Evolutionary conservation across 1,139 yeast species (phyloP).

Genomic region (Pichia inconspicua): DNA sequence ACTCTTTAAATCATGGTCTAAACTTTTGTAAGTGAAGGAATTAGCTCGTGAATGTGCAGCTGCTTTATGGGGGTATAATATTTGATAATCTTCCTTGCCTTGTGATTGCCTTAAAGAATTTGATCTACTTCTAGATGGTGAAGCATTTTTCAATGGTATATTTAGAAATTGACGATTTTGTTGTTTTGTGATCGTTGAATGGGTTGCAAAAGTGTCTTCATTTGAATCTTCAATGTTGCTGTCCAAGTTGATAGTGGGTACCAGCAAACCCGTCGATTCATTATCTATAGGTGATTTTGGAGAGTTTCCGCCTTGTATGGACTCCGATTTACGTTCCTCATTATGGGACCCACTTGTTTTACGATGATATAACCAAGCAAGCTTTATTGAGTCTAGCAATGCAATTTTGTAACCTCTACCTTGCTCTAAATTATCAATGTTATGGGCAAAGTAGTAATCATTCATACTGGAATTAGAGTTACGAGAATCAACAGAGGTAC

Average conservation of each 20-base stretch:
- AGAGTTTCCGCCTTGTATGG: background rate
- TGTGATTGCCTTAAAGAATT: background rate
- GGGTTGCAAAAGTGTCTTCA: background rate
- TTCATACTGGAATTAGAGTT: constrained; percentile 10
- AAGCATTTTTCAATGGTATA: background rate
- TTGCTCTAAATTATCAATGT: constrained; percentile 23
- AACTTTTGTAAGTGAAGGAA: background rate
- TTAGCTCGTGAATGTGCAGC: background rate
- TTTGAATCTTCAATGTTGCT: background rate
- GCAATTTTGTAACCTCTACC: constrained; percentile 23
- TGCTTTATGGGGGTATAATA: constrained; percentile 2
- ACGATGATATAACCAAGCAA: constrained; percentile 16
- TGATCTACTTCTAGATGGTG: background rate
- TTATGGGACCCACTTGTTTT: constrained; percentile 1
- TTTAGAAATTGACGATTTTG: background rate
- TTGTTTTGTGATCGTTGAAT: background rate
- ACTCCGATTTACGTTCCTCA: background rate
- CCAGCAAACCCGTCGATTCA: background rate
- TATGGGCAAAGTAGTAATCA: constrained; percentile 16
- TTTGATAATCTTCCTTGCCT: constrained; percentile 4
- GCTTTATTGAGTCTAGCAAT: constrained; percentile 24
- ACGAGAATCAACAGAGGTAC: background rate
- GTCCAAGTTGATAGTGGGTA: background rate
- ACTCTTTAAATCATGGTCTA: background rate
- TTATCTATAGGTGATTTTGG: background rate